phyloP scores from a whole-genome alignment of 805 yeast genomes.

The Metschnikowia lachancei region DNA sequence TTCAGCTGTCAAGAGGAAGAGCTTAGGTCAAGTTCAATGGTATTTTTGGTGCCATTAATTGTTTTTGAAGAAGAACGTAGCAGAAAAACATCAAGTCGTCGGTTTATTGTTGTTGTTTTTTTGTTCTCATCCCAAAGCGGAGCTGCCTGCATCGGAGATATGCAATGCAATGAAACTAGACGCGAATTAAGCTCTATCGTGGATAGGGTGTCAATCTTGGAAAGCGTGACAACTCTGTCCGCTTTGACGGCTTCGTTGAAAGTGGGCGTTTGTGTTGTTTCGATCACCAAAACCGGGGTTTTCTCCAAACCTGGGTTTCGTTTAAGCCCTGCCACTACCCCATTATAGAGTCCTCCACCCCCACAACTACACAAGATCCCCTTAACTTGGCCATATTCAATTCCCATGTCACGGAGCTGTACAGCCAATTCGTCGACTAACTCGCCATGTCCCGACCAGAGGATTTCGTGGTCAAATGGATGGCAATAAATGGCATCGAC shows the following conservation, averaged over 20 bases:
- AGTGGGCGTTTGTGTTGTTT: constrained; percentile 62
- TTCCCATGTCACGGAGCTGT: constrained; percentile 23
- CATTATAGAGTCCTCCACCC: constrained; percentile 58
- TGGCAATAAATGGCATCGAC: constrained; percentile 48
- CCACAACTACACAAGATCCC: constrained; percentile 55
- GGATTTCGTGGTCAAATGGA: constrained; percentile 49
- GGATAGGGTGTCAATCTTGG: constrained; percentile 54
- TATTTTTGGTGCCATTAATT: too few relatives aligned
- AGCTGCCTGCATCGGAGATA: too few relatives aligned
- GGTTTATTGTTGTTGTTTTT: constrained; percentile 33
- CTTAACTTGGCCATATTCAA: constrained; percentile 25
- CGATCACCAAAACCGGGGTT: constrained; percentile 41
- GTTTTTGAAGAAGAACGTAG: constrained; percentile 48
- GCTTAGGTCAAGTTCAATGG: too few relatives aligned
- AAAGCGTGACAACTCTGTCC: constrained; percentile 42
- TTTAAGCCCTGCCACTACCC: constrained; percentile 46
- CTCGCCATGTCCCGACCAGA: constrained; percentile 54
- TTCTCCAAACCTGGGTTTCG: constrained; percentile 22
- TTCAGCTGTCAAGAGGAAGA: too few relatives aligned
- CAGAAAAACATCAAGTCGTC: constrained; percentile 69
- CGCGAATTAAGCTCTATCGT: too few relatives aligned
- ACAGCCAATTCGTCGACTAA: constrained; percentile 38
- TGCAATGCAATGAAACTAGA: too few relatives aligned
- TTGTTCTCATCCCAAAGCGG: too few relatives aligned
- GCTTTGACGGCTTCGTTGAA: constrained; percentile 49